These are phyloP conservation scores for Tricholoma sp. DNA, from an alignment of 768 basidiomycete species.

Conservation along the genomic window DNA sequence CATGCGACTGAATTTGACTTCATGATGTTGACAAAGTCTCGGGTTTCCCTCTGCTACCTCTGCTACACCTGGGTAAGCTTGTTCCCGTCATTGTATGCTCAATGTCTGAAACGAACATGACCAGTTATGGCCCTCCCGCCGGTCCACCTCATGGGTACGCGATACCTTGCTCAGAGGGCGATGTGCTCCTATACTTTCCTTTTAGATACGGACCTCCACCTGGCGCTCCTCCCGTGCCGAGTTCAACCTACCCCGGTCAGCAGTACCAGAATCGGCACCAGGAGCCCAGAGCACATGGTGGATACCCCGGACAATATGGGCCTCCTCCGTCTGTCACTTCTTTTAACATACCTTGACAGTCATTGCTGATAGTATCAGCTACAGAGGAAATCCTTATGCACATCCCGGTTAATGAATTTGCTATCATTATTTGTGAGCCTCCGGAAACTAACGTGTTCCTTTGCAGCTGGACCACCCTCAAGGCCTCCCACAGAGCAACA, in stretches of 20 bases:
- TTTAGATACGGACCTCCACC: constrained; percentile 18
- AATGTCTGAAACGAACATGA: background rate
- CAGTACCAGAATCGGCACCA: constrained; percentile 33
- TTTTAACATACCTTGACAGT: background rate
- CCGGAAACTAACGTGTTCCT: background rate
- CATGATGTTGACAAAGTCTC: background rate
- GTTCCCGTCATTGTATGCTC: background rate
- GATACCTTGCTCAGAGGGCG: background rate
- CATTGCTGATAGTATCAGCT: background rate
- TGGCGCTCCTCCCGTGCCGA: constrained; percentile 25
- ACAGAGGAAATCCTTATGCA: constrained; percentile 15
- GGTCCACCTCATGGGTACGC: constrained; percentile 8
- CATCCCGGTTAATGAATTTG: constrained; percentile 17
- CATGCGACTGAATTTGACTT: background rate
- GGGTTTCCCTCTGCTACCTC: constrained; percentile 1
- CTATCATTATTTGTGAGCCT: background rate
- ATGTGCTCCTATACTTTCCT: constrained; percentile 3
- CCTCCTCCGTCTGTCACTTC: constrained; percentile 11
- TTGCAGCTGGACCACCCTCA: constrained; percentile 36
- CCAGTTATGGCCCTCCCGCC: constrained; percentile 12
- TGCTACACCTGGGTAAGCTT: constrained; percentile 6
- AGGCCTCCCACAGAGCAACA: constrained; percentile 56
- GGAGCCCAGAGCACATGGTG: constrained; percentile 7
- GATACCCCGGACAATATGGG: constrained; percentile 24
- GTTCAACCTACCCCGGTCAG: constrained; percentile 37